Evolutionary conservation across 2,329 filamentous ascomycete species (phyloP).

Genomic region (Aschersonia sp.): DNA sequence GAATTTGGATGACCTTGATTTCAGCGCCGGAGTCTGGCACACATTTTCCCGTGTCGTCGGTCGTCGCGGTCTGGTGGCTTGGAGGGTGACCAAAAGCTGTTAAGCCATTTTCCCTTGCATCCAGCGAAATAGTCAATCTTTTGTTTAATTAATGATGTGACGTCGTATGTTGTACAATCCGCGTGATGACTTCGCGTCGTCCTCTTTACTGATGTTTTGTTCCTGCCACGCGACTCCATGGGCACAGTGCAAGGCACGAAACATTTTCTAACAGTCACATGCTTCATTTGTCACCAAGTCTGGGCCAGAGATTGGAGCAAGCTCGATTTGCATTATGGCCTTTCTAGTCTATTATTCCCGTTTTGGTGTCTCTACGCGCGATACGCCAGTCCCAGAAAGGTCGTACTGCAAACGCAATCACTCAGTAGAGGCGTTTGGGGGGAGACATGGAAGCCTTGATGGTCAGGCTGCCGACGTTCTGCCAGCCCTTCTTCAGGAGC

Average conservation of each 20-base stretch:
- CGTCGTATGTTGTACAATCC: too few relatives aligned
- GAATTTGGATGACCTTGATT: slow-evolving; percentile 70
- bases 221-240: too few relatives aligned
- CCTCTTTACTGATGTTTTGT: too few relatives aligned
- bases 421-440: slow-evolving; percentile 93
- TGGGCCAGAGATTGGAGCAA: background rate
- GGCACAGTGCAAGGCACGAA: too few relatives aligned
- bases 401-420: background rate
- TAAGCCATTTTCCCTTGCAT: background rate
- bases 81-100: slow-evolving; percentile 52
- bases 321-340: slow-evolving; percentile 2
- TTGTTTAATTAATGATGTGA: background rate
- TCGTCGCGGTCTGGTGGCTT: slow-evolving; percentile 44
- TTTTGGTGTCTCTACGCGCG: background rate
- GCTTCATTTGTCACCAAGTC: background rate
- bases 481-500: slow-evolving; percentile 99
- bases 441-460: slow-evolving; percentile 99
- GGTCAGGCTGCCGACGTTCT: slow-evolving; percentile 98
- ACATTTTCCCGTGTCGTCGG: slow-evolving; percentile 56
- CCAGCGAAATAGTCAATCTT: background rate
- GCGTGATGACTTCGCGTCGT: too few relatives aligned
- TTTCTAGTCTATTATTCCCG: slow-evolving; percentile 4
- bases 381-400: slow-evolving; percentile 6
- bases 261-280: too few relatives aligned
- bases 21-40: slow-evolving; percentile 58